Evolutionary conservation across 2,329 filamentous ascomycete species (phyloP).

Genomic region (Aspergillus transmontanensis): DNA sequence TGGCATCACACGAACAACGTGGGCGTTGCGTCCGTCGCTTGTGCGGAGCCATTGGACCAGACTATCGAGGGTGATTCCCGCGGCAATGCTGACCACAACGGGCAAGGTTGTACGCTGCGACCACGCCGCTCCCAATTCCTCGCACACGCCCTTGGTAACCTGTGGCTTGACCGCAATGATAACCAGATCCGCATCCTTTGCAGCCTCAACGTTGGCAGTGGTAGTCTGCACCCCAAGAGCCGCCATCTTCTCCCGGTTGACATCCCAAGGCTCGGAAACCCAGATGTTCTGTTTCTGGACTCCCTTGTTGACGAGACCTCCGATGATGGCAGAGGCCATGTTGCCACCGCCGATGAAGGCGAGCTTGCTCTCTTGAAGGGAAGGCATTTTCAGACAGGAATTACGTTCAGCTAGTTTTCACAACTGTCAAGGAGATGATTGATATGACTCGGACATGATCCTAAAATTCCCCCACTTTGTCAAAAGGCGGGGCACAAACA

Average conservation of each 20-base stretch:
- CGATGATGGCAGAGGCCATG: constrained; percentile 41
- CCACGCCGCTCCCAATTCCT: constrained; percentile 35
- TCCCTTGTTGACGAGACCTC: constrained; percentile 32
- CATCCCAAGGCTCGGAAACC: constrained; percentile 40
- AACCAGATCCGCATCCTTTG: constrained; percentile 31
- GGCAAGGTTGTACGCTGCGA: constrained; percentile 26
- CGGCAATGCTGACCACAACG: constrained; percentile 38
- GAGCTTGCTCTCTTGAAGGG: constrained; percentile 36
- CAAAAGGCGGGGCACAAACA: neutral
- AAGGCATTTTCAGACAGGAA: constrained; percentile 14
- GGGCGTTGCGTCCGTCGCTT: constrained; percentile 25
- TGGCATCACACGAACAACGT: constrained; percentile 40
- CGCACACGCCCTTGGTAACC: constrained; percentile 34
- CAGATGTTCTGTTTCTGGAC: constrained; percentile 34
- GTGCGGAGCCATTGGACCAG: constrained; percentile 33
- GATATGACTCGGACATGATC: neutral
- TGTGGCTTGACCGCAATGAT: constrained; percentile 41
- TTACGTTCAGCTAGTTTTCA: neutral
- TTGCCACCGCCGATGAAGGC: constrained; percentile 42
- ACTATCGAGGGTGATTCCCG: constrained; percentile 36
- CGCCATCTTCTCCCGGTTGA: constrained; percentile 38
- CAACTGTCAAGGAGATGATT: neutral
- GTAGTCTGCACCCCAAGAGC: constrained; percentile 33
- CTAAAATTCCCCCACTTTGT: neutral
- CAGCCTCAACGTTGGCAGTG: constrained; percentile 32